These are phyloP conservation scores for Cryptococcus sp. DNA, from an alignment of 1,284 basidiomycete genomes.

Conservation along the genomic window DNA sequence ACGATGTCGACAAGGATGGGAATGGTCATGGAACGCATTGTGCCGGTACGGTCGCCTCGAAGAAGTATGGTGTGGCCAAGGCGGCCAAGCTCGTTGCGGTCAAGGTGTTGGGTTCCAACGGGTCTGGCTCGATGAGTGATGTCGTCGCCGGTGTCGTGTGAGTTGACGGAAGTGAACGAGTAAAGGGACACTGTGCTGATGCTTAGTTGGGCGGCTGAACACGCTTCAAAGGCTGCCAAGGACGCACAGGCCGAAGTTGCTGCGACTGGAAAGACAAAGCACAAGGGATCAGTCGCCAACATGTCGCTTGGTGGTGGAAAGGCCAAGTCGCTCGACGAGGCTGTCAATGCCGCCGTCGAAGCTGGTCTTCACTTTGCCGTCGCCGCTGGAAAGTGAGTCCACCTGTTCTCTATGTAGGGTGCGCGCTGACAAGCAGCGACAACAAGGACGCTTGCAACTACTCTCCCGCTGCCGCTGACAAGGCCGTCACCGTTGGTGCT, in stretches of 20 bases:
- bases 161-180: constrained; percentile 9
- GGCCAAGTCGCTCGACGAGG: constrained; percentile 76
- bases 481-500: constrained; percentile 80
- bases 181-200: not conserved
- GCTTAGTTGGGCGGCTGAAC: constrained; percentile 63
- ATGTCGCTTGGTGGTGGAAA: constrained; percentile 97
- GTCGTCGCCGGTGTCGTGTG: constrained; percentile 73
- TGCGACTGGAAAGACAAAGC: constrained; percentile 61
- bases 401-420: constrained; percentile 23
- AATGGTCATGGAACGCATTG: constrained; percentile 70
- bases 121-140: constrained; percentile 93
- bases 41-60: constrained; percentile 72
- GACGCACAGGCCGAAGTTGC: constrained; percentile 61
- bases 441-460: constrained; percentile 63
- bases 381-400: constrained; percentile 65
- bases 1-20: constrained; percentile 68
- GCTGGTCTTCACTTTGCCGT: constrained; percentile 89
- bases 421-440: constrained; percentile 45
- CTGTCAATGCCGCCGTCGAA: constrained; percentile 79
- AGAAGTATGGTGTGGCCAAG: constrained; percentile 91
- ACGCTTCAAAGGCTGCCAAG: constrained; percentile 54
- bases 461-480: constrained; percentile 69
- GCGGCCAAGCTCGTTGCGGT: constrained; percentile 84
- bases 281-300: constrained; percentile 95
- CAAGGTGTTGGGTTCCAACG: constrained; percentile 92